These are phyloP conservation scores for Starmerella potacharoeniae DNA, from an alignment of 805 yeast species.

Conservation along the genomic window DNA sequence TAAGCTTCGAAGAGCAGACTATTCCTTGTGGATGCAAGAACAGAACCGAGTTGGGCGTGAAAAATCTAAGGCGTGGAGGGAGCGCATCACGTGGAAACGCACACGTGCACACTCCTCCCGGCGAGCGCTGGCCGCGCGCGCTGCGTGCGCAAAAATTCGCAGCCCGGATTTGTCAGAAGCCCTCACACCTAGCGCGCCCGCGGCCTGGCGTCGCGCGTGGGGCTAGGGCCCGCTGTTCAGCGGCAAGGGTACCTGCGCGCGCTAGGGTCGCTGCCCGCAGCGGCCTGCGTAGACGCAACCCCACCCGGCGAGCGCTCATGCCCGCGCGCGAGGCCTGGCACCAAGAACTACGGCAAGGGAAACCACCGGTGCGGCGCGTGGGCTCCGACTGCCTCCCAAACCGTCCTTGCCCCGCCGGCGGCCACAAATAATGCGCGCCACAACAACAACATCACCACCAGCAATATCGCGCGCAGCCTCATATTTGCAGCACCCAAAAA, in stretches of 20 bases:
- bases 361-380: neutral
- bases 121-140: no score
- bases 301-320: no score
- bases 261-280: neutral
- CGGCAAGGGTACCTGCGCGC: neutral
- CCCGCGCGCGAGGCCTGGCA: no score
- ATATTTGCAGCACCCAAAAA: neutral
- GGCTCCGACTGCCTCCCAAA: no score
- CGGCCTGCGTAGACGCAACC: no score
- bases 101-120: neutral
- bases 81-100: neutral
- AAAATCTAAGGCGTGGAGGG: constrained; percentile 11
- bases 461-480: no score
- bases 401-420: neutral
- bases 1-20: constrained; percentile 49
- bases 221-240: neutral
- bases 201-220: neutral
- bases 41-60: constrained; percentile 6
- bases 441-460: no score
- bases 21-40: constrained; percentile 44
- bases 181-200: constrained; percentile 3
- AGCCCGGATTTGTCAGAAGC: neutral
- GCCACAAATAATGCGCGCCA: no score
- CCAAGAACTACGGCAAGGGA: neutral
- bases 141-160: neutral